phyloP scores from a whole-genome alignment of 2,329 filamentous ascomycete species.

The Ascochyta rabiei region DNA sequence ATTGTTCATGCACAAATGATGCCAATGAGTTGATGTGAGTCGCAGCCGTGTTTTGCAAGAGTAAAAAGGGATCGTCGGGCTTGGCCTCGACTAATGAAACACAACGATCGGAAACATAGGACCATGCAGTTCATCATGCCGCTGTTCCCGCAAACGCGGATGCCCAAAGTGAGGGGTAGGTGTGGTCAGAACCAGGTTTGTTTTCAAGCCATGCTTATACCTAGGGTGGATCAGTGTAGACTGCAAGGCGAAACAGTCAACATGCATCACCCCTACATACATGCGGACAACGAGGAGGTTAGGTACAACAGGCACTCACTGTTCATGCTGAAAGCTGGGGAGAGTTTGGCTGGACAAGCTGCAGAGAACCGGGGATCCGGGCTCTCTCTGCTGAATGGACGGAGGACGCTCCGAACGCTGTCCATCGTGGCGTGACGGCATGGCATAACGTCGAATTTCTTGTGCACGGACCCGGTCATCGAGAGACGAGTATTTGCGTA shows the following conservation, averaged over 20 bases:
- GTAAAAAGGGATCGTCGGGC: no score
- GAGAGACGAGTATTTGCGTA: neutral
- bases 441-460: neutral
- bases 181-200: neutral
- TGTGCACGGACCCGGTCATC: no score
- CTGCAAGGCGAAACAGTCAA: neutral
- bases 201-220: neutral
- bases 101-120: constrained; percentile 8
- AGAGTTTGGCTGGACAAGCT: neutral
- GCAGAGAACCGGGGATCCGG: neutral
- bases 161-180: neutral
- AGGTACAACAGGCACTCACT: neutral
- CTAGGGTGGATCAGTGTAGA: no score
- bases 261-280: neutral
- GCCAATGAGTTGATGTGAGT: no score
- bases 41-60: no score
- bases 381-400: neutral
- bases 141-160: neutral
- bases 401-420: neutral
- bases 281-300: no score
- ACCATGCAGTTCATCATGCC: constrained; percentile 1
- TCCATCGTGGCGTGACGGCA: neutral
- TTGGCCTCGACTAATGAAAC: neutral
- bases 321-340: neutral
- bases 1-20: no score